A percentile compares a stretch with the other conserved stretches of the same genome.
Conservation (phyloP, 2,329 filamentous ascomycete genomes). For the Colletotrichum salicis region DNA sequence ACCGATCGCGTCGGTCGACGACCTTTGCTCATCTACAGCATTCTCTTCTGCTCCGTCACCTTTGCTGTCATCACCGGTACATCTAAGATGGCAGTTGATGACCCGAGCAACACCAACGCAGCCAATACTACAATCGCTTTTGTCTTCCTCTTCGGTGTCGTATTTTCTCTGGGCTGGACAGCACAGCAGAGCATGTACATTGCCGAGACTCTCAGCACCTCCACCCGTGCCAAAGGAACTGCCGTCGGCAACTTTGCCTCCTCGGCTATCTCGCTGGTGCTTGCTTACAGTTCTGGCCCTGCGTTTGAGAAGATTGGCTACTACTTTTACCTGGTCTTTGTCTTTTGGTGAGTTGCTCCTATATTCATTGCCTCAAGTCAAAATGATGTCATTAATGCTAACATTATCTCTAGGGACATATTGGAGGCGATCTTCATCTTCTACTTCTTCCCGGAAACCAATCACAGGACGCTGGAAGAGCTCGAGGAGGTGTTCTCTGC, state of each 20-base stretch:
- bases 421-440: conserved; percentile 57
- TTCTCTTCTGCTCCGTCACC: conserved; percentile 56
- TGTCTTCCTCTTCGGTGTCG: conserved; percentile 63
- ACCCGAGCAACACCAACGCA: conserved; percentile 48
- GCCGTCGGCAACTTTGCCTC: conserved; percentile 55
- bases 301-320: conserved; percentile 56
- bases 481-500: conserved; percentile 62
- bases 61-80: conserved; percentile 62
- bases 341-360: conserved; percentile 48
- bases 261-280: conserved; percentile 49
- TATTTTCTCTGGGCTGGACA: conserved; percentile 63
- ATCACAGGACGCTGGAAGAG: conserved; percentile 64
- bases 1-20: conserved; percentile 68
- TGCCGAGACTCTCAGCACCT: conserved; percentile 57
- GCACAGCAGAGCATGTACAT: conserved; percentile 63
- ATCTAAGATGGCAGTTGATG: conserved; percentile 54
- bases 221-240: conserved; percentile 57
- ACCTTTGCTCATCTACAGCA: conserved; percentile 60
- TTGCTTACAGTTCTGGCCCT: conserved; percentile 57
- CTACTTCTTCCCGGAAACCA: conserved; percentile 61
- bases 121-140: conserved; percentile 60
- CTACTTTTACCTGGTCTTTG: conserved; percentile 58
- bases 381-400: not conserved
- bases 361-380: no score
- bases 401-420: conserved; percentile 42